Percentiles rank a stretch among this genome's conserved stretches.
Evolutionary conservation across 768 basidiomycete genomes (phyloP).

Genomic region (Vararia minispora): DNA sequence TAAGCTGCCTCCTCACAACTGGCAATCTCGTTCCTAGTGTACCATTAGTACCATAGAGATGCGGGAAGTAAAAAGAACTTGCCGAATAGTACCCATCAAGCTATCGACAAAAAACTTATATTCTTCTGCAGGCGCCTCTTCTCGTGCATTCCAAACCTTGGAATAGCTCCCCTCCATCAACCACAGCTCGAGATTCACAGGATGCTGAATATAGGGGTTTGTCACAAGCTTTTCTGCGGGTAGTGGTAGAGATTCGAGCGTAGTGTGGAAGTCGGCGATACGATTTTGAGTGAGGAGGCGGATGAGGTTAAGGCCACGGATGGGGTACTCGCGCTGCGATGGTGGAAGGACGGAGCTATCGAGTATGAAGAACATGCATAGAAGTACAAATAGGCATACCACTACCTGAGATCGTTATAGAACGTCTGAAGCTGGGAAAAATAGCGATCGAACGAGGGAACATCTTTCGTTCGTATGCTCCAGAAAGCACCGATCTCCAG

Average conservation of each 20-base stretch:
- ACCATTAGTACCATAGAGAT: neutral
- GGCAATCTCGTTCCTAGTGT: conserved; percentile 84
- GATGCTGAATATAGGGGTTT: conserved; percentile 71
- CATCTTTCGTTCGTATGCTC: conserved; percentile 80
- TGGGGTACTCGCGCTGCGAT: conserved; percentile 78
- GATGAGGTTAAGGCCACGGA: conserved; percentile 90
- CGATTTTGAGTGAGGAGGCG: conserved; percentile 90
- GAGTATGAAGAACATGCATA: neutral
- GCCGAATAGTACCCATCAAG: conserved; percentile 92
- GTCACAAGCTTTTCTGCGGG: conserved; percentile 55
- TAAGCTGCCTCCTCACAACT: conserved; percentile 95
- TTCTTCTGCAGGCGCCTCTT: conserved; percentile 86
- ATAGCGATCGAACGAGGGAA: conserved; percentile 92
- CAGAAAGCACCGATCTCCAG: conserved; percentile 94
- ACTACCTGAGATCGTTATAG: conserved; percentile 75
- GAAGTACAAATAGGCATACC: neutral
- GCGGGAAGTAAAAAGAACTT: conserved; percentile 13
- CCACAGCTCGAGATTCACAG: conserved; percentile 90
- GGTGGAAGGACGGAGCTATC: conserved; percentile 60
- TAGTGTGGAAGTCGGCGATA: conserved; percentile 96
- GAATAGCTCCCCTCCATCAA: conserved; percentile 98
- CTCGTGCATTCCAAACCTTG: conserved; percentile 94
- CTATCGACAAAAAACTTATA: conserved; percentile 92
- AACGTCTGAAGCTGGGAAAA: conserved; percentile 85
- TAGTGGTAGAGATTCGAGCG: conserved; percentile 78